phyloP scores from a whole-genome alignment of 1,284 basidiomycete genomes.

The Irpex sp. region DNA sequence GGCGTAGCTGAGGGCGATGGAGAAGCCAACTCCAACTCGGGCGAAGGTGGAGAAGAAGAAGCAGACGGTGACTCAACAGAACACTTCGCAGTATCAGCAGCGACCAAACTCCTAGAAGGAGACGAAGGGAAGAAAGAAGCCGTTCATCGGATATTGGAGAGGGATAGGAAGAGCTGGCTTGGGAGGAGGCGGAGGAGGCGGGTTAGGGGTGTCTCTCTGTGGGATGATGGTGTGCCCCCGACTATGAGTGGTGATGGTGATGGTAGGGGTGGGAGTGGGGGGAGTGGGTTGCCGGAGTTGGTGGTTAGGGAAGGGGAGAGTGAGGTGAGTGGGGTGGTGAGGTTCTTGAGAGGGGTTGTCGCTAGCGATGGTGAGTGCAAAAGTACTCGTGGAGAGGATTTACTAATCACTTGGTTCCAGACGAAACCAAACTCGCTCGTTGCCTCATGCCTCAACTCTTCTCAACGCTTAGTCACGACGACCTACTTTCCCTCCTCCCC shows the following conservation, averaged over 20 bases:
- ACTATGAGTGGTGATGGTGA: too few relatives aligned
- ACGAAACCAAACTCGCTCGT: slow-evolving; percentile 29
- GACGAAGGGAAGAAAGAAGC: slow-evolving; percentile 31
- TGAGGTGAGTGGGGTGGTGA: slow-evolving; percentile 10
- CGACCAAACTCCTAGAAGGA: slow-evolving; percentile 32
- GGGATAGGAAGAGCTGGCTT: slow-evolving; percentile 27
- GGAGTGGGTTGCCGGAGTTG: too few relatives aligned
- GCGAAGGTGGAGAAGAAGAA: slow-evolving; percentile 23
- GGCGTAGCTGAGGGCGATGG: too few relatives aligned
- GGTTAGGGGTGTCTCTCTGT: slow-evolving; percentile 25
- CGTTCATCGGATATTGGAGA: slow-evolving; percentile 36
- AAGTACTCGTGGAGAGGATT: background rate
- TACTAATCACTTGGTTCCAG: slow-evolving; percentile 25
- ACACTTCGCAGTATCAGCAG: slow-evolving; percentile 25
- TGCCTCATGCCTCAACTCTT: too few relatives aligned
- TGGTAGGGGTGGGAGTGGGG: too few relatives aligned
- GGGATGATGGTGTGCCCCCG: slow-evolving; percentile 5
- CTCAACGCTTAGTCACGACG: too few relatives aligned
- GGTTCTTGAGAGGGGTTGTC: background rate
- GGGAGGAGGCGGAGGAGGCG: slow-evolving; percentile 26
- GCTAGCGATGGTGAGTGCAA: background rate
- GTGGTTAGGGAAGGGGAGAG: background rate
- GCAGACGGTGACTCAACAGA: too few relatives aligned
- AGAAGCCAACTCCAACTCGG: too few relatives aligned
- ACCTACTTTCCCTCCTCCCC: slow-evolving; percentile 14